Evolutionary conservation across 176 grass and related monocot species (phyloP), one percentile per base, ranked within the genome.

Genomic region (Cymbopogon citratus): DNA sequence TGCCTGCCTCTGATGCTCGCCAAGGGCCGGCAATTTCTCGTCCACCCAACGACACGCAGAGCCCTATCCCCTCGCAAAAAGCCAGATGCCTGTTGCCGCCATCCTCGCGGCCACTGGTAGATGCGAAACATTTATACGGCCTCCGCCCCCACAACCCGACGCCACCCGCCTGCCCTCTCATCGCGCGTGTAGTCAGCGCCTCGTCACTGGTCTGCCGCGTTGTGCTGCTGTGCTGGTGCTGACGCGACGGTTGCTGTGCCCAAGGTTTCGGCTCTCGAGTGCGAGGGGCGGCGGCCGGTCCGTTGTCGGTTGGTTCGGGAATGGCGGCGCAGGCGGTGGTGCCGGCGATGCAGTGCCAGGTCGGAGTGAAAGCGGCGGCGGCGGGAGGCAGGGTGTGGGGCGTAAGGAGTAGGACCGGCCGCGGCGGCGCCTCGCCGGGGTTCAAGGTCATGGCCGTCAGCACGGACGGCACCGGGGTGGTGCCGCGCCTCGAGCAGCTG

Each of bases 241-340:
- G 35, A 5, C 41, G 63, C 24, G 52, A 13, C 26, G 27, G 6
- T 69, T 62, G 15, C 6, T 59, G 7, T 27, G 54, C 21, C 74
- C 69, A 49, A 94, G 92, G 80, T 85, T 66, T 73, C 24, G 23
- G 2, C 51, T 51, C 5, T 16, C 3, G 48, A 35, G 62, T 65
- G 41, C 61, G 26, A 29, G 52, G 15, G 18, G n/a, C n/a, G n/a
- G n/a, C n/a, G n/a, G n/a, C 38, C 48, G 33, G 52, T 51, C 48
- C 48, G 16, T 51, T 0, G 19, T 5, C 26, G 5, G 48, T 13
- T n/a, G 21, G 54, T 59, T 19, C 44, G 9, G 66, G 43, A 44
- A 99, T 99, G 96, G 96, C 93, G 96, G 93, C 93, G 60, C 91
- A 96, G 76, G 94, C 87, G 71, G 80, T 96, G 82, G 89, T 99